Conservation (phyloP, 257 asterid genomes). For the Paraleonurus japonicus region DNA sequence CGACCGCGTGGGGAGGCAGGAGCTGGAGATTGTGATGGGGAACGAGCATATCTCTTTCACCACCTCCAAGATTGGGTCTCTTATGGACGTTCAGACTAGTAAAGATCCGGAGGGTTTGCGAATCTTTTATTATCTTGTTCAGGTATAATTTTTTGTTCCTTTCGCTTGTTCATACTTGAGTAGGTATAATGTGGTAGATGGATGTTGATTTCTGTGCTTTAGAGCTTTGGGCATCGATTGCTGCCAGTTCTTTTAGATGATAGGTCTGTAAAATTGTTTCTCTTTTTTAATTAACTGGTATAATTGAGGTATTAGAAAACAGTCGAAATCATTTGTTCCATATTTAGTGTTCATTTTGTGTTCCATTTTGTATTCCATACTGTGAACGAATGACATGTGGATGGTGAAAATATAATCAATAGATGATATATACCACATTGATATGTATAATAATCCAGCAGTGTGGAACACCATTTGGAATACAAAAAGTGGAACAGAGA, state of each 20-base stretch:
- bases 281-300: not conserved
- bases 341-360: too few species aligned
- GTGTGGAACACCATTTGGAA: too few species aligned
- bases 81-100: conserved; percentile 94
- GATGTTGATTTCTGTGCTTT: not conserved
- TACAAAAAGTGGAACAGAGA: too few species aligned
- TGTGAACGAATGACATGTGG: too few species aligned
- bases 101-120: conserved; percentile 96
- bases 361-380: too few species aligned
- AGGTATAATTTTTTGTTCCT: conserved; percentile 45
- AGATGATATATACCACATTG: too few species aligned
- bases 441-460: too few species aligned
- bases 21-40: conserved; percentile 98
- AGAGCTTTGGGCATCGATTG: not conserved
- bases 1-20: conserved; percentile 98
- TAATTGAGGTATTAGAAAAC: too few species aligned
- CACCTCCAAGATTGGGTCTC: conserved; percentile 96
- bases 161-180: not conserved
- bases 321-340: too few species aligned
- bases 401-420: too few species aligned
- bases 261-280: too few species aligned
- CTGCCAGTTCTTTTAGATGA: not conserved
- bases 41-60: conserved; percentile 97
- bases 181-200: not conserved
- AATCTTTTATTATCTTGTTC: conserved; percentile 93